Evolutionary conservation across 805 yeast species (phyloP).

Genomic region (Candida ortonii): DNA sequence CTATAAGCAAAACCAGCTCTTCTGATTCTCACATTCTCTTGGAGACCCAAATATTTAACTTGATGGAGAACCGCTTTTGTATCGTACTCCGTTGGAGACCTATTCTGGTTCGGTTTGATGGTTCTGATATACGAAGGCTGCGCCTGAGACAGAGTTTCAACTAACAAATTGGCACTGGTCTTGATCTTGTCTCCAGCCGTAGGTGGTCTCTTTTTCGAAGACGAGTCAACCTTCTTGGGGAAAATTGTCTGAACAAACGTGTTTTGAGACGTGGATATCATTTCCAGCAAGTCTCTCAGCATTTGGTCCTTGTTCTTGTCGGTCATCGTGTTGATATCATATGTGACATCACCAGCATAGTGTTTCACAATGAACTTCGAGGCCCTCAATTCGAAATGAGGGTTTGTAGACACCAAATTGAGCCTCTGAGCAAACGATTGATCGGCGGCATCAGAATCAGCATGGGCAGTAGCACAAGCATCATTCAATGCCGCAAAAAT

Average conservation of each 20-base stretch:
- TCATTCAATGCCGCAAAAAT: conserved; percentile 94
- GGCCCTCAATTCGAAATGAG: conserved; percentile 86
- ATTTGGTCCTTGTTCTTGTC: conserved; percentile 95
- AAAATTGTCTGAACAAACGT: conserved; percentile 56
- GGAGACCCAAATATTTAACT: conserved; percentile 90
- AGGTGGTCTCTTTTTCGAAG: conserved; percentile 79
- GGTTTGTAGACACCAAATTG: conserved; percentile 75
- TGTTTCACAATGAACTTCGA: conserved; percentile 88
- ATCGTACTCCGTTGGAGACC: conserved; percentile 87
- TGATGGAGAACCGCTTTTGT: conserved; percentile 89
- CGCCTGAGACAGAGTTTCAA: conserved; percentile 84
- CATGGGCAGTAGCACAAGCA: conserved; percentile 97
- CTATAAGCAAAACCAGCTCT: conserved; percentile 99
- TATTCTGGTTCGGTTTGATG: conserved; percentile 93
- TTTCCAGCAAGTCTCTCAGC: conserved; percentile 80
- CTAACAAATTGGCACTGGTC: conserved; percentile 83
- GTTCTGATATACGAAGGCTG: conserved; percentile 96
- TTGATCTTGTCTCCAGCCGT: conserved; percentile 96
- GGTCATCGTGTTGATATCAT: conserved; percentile 85
- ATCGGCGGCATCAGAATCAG: conserved; percentile 94
- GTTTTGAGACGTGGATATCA: conserved; percentile 70
- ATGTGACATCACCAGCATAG: conserved; percentile 98
- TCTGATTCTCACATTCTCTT: conserved; percentile 94
- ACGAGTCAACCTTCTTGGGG: conserved; percentile 62
- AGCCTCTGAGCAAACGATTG: conserved; percentile 92